Percentiles rank a stretch among this genome's conserved stretches.
Evolutionary conservation across 2,329 filamentous ascomycete genomes (phyloP).

Genomic region (Rhytidhysteron rufulum): DNA sequence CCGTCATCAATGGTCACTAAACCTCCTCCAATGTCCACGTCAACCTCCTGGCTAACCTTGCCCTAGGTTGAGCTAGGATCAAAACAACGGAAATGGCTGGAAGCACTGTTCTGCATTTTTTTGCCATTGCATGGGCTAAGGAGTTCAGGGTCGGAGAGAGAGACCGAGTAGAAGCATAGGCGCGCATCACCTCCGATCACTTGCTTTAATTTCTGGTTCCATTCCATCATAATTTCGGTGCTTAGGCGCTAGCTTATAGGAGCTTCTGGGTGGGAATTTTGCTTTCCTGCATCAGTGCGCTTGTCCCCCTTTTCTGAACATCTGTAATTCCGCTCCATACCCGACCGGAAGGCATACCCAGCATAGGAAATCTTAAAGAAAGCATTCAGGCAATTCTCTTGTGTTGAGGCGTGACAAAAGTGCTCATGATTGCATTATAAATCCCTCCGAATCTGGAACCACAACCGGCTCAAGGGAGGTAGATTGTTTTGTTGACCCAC

Average conservation of each 20-base stretch:
- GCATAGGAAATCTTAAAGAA: too few relatives aligned
- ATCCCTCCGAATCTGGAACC: too few relatives aligned
- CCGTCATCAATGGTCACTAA: conserved; percentile 3
- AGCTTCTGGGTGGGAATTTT: background rate
- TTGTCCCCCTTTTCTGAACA: background rate
- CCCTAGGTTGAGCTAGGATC: too few relatives aligned
- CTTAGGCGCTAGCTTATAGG: background rate
- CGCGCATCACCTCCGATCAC: background rate
- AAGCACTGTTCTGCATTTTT: background rate
- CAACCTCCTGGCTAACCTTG: too few relatives aligned
- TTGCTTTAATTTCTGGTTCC: background rate
- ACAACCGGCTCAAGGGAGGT: too few relatives aligned
- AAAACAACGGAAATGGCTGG: too few relatives aligned
- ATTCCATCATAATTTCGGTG: background rate
- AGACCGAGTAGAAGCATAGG: background rate
- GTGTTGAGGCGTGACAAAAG: too few relatives aligned
- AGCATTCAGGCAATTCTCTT: too few relatives aligned
- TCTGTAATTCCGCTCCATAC: background rate
- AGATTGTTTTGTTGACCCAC: too few relatives aligned
- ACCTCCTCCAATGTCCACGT: background rate
- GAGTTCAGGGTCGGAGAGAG: background rate
- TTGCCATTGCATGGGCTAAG: background rate
- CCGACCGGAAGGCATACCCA: too few relatives aligned
- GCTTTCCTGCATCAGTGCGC: background rate
- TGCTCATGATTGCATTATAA: too few relatives aligned